These are phyloP conservation scores for Cercophora scortea DNA, from an alignment of 495 filamentous ascomycete genomes.

Conservation along the genomic window DNA sequence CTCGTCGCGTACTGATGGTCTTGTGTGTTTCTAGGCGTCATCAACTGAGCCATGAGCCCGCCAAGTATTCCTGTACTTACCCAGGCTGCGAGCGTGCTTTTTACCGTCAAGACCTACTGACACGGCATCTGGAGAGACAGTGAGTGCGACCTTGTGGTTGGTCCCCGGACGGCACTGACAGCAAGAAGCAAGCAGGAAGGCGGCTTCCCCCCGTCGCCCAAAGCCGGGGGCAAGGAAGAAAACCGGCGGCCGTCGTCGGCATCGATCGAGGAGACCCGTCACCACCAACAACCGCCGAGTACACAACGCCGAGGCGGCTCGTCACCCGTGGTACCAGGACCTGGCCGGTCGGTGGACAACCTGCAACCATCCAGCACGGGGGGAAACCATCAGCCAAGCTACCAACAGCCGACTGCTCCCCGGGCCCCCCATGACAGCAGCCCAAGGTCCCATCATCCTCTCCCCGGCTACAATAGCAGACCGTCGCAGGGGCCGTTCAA, in stretches of 20 bases:
- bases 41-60: conserved; percentile 75
- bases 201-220: conserved; percentile 17
- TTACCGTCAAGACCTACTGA: conserved; percentile 65
- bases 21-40: conserved; percentile 54
- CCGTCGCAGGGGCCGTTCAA: too few species aligned
- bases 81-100: conserved; percentile 58
- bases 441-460: conserved; percentile 2
- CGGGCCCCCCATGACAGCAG: background rate
- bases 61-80: conserved; percentile 58
- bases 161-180: too few species aligned
- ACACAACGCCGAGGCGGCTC: background rate
- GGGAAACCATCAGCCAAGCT: conserved; percentile 4
- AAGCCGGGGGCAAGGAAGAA: conserved; percentile 1
- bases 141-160: conserved; percentile 33
- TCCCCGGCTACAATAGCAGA: background rate
- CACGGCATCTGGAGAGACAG: conserved; percentile 78
- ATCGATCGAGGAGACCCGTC: background rate
- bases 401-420: conserved; percentile 2
- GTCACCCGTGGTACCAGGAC: conserved; percentile 3
- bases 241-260: conserved; percentile 11
- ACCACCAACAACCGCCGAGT: background rate
- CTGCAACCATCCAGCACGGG: conserved; percentile 7
- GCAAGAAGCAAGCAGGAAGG: conserved; percentile 28
- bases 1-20: conserved; percentile 8
- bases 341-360: background rate